Conservation (phyloP, 805 yeast species). For the Candida broadrunensis region DNA sequence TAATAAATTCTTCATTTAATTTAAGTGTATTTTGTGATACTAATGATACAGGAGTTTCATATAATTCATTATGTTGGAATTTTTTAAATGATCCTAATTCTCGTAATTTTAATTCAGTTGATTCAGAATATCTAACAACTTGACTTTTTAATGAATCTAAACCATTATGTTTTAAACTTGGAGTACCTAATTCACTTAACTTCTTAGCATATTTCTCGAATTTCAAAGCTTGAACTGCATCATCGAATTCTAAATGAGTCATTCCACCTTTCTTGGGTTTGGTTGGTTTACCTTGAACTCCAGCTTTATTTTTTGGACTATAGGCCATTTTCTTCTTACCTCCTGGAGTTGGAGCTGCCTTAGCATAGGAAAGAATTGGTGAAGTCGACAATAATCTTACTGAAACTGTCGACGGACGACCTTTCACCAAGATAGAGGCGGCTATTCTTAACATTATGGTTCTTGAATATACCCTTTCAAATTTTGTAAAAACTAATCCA, state of each 20-base stretch:
- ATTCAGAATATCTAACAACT: constrained; percentile 36
- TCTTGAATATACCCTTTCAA: too few species aligned
- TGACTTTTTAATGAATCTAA: constrained; percentile 9
- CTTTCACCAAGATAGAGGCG: neutral
- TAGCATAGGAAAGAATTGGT: constrained; percentile 10
- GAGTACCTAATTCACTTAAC: constrained; percentile 11
- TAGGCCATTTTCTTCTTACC: constrained; percentile 6
- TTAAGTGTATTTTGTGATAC: constrained; percentile 48
- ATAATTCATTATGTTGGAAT: constrained; percentile 66
- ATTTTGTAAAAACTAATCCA: too few species aligned
- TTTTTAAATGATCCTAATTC: constrained; percentile 64
- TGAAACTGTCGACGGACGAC: neutral
- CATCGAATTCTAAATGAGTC: constrained; percentile 37
- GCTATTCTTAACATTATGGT: neutral
- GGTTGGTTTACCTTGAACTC: neutral
- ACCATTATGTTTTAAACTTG: constrained; percentile 11
- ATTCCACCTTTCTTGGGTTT: constrained; percentile 27
- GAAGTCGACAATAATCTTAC: constrained; percentile 10
- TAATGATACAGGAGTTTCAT: constrained; percentile 56
- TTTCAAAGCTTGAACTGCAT: constrained; percentile 32
- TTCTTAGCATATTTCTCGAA: constrained; percentile 29
- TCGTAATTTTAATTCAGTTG: constrained; percentile 41
- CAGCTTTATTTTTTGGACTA: neutral
- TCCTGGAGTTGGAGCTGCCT: constrained; percentile 12
- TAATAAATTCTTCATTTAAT: constrained; percentile 37